phyloP scores from a whole-genome alignment of 2,329 filamentous ascomycete species.

The Exophiala viscosa region DNA sequence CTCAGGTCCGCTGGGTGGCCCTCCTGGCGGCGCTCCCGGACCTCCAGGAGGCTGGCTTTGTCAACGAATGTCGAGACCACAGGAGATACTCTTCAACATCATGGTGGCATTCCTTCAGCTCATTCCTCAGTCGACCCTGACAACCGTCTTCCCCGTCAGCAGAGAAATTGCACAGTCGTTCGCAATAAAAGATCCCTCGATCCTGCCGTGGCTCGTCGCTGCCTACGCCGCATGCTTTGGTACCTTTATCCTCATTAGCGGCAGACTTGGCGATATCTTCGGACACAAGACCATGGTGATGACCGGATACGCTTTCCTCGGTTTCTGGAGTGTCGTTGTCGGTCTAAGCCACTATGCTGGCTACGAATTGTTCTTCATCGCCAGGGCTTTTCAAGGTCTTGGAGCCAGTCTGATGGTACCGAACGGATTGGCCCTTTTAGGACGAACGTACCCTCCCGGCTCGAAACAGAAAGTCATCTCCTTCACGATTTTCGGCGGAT shows the following conservation, averaged over 20 bases:
- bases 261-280: constrained; percentile 44
- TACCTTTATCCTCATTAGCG: constrained; percentile 45
- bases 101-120: constrained; percentile 48
- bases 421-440: constrained; percentile 60
- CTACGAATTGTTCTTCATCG: constrained; percentile 37
- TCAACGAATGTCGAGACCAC: constrained; percentile 18
- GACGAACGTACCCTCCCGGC: constrained; percentile 52
- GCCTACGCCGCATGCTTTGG: constrained; percentile 44
- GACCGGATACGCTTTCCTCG: constrained; percentile 40
- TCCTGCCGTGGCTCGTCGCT: constrained; percentile 39
- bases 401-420: constrained; percentile 59
- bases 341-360: constrained; percentile 37
- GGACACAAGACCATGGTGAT: constrained; percentile 43
- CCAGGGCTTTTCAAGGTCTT: constrained; percentile 40
- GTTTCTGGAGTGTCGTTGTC: constrained; percentile 39
- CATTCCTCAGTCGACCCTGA: constrained; percentile 35
- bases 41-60: constrained; percentile 24
- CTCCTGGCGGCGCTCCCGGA: constrained; percentile 10
- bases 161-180: constrained; percentile 47
- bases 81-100: constrained; percentile 37
- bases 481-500: constrained; percentile 47
- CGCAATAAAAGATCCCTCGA: constrained; percentile 31
- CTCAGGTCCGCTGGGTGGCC: neutral
- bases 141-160: constrained; percentile 38
- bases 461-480: constrained; percentile 52